Evolutionary conservation across 805 yeast species (phyloP).

Genomic region (Hagleromyces aurorensis): DNA sequence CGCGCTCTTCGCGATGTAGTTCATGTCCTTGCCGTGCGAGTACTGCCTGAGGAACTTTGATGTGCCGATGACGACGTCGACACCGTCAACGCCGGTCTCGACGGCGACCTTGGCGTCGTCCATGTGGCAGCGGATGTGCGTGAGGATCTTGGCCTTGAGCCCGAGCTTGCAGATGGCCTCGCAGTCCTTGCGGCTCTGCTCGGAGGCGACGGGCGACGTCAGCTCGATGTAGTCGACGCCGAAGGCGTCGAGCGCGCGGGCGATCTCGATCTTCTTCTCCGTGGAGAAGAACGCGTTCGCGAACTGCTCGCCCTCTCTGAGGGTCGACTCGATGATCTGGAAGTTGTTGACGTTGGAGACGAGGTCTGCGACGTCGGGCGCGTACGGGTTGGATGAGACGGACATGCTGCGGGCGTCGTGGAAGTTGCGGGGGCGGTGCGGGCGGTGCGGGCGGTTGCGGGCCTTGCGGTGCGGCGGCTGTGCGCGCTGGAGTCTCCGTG

Average conservation of each 20-base stretch:
- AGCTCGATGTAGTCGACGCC: conserved; percentile 97
- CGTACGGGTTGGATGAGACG: conserved; percentile 63
- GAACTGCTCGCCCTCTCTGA: conserved; percentile 98
- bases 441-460: too few species aligned
- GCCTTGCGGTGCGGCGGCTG: too few species aligned
- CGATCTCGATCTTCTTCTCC: conserved; percentile 93
- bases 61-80: conserved; percentile 96
- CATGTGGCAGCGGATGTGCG: conserved; percentile 98
- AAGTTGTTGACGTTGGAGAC: conserved; percentile 82
- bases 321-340: conserved; percentile 89
- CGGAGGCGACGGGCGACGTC: conserved; percentile 98
- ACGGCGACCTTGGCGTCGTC: conserved; percentile 97
- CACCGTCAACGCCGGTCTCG: conserved; percentile 98
- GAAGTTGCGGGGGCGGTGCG: too few species aligned
- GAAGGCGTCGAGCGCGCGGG: conserved; percentile 92
- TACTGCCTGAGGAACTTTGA: conserved; percentile 90
- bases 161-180: conserved; percentile 98
- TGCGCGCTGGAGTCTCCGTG: too few species aligned
- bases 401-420: too few species aligned
- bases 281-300: conserved; percentile 94
- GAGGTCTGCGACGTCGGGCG: conserved; percentile 89
- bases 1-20: conserved; percentile 91
- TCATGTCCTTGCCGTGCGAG: conserved; percentile 98
- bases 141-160: conserved; percentile 89
- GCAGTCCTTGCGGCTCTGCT: conserved; percentile 87